These are phyloP conservation scores for Albatrellus ellisii DNA, from an alignment of 768 basidiomycete genomes.

Conservation along the genomic window DNA sequence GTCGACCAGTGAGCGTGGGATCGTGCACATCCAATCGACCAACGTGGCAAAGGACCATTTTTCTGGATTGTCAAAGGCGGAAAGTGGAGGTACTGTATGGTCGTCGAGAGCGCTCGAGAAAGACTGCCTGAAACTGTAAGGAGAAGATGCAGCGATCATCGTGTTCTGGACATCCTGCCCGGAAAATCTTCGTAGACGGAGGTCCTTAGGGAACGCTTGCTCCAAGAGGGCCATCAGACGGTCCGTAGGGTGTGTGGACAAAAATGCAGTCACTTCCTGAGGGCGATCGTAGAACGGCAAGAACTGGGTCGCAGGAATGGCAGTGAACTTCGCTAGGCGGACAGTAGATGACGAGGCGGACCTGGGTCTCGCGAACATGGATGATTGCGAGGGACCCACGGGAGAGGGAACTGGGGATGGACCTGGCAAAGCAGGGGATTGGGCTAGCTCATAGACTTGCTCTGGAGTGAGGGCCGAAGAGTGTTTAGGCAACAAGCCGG, in stretches of 20 bases:
- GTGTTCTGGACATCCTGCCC: not conserved
- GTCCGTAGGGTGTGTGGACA: constrained; percentile 12
- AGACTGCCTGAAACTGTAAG: not conserved
- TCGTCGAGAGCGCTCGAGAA: not conserved
- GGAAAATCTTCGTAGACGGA: constrained; percentile 2
- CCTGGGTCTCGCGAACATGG: not conserved
- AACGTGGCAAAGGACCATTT: constrained; percentile 11
- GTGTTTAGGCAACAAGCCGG: constrained; percentile 7
- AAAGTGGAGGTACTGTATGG: not conserved
- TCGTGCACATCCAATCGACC: constrained; percentile 13
- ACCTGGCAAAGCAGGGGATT: not conserved
- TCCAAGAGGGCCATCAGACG: constrained; percentile 13
- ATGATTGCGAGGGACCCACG: not conserved
- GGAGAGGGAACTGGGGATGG: not conserved
- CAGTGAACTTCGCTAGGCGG: constrained; percentile 2
- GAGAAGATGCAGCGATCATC: not conserved
- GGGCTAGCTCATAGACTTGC: constrained; percentile 12
- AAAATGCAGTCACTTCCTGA: constrained; percentile 11
- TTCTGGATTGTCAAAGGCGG: constrained; percentile 1
- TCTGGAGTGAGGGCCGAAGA: constrained; percentile 7
- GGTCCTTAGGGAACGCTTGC: constrained; percentile 12
- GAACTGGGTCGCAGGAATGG: constrained; percentile 11
- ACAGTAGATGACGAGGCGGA: not conserved
- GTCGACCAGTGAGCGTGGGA: constrained; percentile 7
- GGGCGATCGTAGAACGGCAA: constrained; percentile 13